phyloP scores from a whole-genome alignment of 495 filamentous ascomycete genomes.

The Daldinia childiae region DNA sequence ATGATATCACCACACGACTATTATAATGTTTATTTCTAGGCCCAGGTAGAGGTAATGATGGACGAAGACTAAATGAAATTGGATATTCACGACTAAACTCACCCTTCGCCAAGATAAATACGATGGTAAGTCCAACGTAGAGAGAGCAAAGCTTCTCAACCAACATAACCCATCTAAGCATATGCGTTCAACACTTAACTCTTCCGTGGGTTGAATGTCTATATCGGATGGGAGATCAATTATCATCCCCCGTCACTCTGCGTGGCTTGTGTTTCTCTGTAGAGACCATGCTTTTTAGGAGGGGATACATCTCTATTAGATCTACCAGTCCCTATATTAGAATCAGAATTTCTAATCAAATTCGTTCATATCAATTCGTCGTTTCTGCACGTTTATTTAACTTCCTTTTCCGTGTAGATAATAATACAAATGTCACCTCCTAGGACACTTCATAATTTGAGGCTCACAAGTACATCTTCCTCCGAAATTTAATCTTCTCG shows the following conservation, averaged over 20 bases:
- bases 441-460: no score
- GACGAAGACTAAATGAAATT: background rate
- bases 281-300: constrained; percentile 59
- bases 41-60: constrained; percentile 6
- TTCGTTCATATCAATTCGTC: background rate
- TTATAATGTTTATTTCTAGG: constrained; percentile 5
- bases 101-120: background rate
- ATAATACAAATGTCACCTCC: background rate
- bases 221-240: constrained; percentile 78
- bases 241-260: constrained; percentile 59
- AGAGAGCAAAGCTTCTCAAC: background rate
- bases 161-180: constrained; percentile 68
- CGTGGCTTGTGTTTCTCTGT: constrained; percentile 50
- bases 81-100: background rate
- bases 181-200: constrained; percentile 68
- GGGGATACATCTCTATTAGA: constrained; percentile 48
- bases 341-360: background rate
- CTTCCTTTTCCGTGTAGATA: background rate
- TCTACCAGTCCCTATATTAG: background rate
- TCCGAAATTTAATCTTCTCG: no score
- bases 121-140: constrained; percentile 6
- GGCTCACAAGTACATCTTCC: no score
- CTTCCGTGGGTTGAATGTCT: constrained; percentile 72
- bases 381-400: background rate
- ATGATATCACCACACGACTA: constrained; percentile 31